Base-by-base conservation (phyloP, 805 yeast species). In the Ogataea naganishii region DNA sequence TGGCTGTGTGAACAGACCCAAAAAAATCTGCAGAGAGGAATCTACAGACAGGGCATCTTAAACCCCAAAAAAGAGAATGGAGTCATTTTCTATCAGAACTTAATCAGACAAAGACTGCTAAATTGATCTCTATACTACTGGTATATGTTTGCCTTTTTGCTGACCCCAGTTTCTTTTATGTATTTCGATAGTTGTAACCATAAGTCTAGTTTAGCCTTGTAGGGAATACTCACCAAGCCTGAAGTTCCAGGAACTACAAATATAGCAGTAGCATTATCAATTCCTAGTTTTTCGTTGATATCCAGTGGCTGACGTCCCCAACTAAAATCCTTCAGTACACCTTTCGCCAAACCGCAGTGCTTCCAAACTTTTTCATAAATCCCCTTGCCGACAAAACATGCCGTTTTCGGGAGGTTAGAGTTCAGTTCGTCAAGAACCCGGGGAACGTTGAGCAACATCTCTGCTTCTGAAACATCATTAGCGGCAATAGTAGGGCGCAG, bases 211-310 rank as follows among this genome's bases (percentile, higher is more conserved):
- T 75, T 75, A 23, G 60, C 63, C 0, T 51, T 56, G 33, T 56
- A 57, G 18, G 61, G 53, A 44, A 74, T 54, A 7, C 78, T 65
- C 7, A 77, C 88, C 6, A 81, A 51, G 2, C 89, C 89, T 5
- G 85, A 77, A 0, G 88, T 79, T 26, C 75, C 75, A 3, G 88
- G 86, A 17, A 79, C 64, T 5, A 80, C 85, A 49, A 64, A 75
- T 0, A 72, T 47, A 5, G 44, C 34, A n/a, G 45, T 35, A 9
- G 34, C 51, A 39, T 17, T 34, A 16, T 26, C 39, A 29, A 47
- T 11, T 36, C 39, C 47, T 57, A 35, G 21, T 40, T 32, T 16
- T n/a, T 8, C n/a, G 23, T 39, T 24, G 32, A 40, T 5, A 12
- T 28, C 29, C 7, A 33, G 37, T 24, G 47, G 36, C 42, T 57